phyloP scores from a whole-genome alignment of 495 filamentous ascomycete genomes.

The Tirmania nivea region DNA sequence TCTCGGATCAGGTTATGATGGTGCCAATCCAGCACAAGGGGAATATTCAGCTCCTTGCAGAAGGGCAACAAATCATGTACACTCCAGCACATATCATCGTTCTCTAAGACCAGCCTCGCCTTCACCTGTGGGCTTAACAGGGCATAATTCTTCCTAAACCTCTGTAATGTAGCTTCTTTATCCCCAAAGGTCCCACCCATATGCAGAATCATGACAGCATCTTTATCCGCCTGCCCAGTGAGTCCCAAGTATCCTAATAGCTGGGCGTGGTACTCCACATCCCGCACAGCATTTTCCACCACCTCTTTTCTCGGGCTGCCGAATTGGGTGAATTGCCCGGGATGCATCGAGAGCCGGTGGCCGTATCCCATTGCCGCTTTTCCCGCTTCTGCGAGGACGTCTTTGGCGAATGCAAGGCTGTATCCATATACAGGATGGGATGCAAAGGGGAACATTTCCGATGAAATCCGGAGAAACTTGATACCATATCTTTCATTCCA shows the following conservation, averaged over 20 bases:
- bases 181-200: slow-evolving; percentile 86
- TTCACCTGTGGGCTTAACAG: slow-evolving; percentile 46
- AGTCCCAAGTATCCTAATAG: slow-evolving; percentile 57
- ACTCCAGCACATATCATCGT: slow-evolving; percentile 75
- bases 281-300: slow-evolving; percentile 50
- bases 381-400: slow-evolving; percentile 55
- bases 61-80: slow-evolving; percentile 81
- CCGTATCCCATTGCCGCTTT: slow-evolving; percentile 57
- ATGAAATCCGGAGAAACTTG: slow-evolving; percentile 77
- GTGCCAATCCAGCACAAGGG: slow-evolving; percentile 79
- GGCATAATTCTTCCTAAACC: slow-evolving; percentile 61
- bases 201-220: slow-evolving; percentile 88
- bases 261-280: slow-evolving; percentile 80
- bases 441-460: slow-evolving; percentile 94
- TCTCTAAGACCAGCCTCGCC: slow-evolving; percentile 69
- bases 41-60: slow-evolving; percentile 84
- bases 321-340: slow-evolving; percentile 81
- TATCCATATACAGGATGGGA: slow-evolving; percentile 77
- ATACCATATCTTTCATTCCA: slow-evolving; percentile 93
- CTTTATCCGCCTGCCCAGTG: slow-evolving; percentile 57
- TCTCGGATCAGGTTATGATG: slow-evolving; percentile 93
- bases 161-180: slow-evolving; percentile 57
- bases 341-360: slow-evolving; percentile 75
- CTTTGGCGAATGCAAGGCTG: slow-evolving; percentile 63
- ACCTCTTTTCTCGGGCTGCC: slow-evolving; percentile 59